Evolutionary conservation across 2,329 filamentous ascomycete genomes (phyloP).

Genomic region (Grosmannia huntii): DNA sequence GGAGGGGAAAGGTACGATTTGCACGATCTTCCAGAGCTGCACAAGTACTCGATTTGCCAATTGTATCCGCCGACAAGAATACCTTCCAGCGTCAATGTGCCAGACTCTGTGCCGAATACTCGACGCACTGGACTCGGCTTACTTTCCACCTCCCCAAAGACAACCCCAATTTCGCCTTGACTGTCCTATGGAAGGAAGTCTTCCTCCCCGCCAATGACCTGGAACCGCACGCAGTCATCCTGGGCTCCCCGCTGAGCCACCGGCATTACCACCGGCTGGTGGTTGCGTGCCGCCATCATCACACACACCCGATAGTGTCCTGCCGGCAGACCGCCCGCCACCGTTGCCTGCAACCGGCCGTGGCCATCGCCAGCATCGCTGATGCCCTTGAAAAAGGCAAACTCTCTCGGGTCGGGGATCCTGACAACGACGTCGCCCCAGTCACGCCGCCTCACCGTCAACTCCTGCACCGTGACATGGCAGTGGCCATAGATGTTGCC

Average conservation of each 20-base stretch:
- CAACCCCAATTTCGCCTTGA: no score
- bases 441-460: constrained; percentile 19
- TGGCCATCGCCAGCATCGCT: constrained; percentile 35
- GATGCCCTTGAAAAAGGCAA: constrained; percentile 46
- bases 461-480: constrained; percentile 35
- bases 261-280: constrained; percentile 46
- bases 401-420: constrained; percentile 22
- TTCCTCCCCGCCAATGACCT: background rate
- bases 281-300: constrained; percentile 35
- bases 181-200: background rate
- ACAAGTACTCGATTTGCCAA: no score
- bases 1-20: no score
- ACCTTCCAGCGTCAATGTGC: no score
- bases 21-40: no score
- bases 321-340: constrained; percentile 31
- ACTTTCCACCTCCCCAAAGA: no score
- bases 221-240: constrained; percentile 38
- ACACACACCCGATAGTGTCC: constrained; percentile 39
- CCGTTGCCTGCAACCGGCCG: constrained; percentile 29
- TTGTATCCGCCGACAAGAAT: no score
- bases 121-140: no score
- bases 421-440: constrained; percentile 23
- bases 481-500: constrained; percentile 30
- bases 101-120: no score
- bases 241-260: constrained; percentile 39